Conservation (phyloP, 768 basidiomycete genomes). For the Tremella mesenterica region DNA sequence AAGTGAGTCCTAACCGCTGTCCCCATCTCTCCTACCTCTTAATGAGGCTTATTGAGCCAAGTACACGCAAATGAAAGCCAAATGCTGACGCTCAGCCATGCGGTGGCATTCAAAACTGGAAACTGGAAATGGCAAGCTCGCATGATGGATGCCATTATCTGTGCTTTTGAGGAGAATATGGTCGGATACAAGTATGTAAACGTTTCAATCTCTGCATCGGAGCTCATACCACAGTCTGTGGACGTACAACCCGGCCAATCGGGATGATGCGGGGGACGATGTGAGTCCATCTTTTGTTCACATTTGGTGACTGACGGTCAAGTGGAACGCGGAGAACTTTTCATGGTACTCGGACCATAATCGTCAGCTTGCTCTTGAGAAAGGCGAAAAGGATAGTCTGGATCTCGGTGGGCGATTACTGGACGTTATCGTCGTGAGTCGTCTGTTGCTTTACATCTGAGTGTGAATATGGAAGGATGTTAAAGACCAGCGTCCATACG, state of each 20-base stretch:
- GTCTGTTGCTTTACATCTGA: background rate
- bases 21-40: too few relatives aligned
- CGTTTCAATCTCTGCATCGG: background rate
- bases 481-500: constrained; percentile 61
- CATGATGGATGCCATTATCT: constrained; percentile 93
- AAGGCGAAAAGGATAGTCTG: too few relatives aligned
- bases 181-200: constrained; percentile 73
- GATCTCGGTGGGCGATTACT: constrained; percentile 78
- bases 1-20: constrained; percentile 63
- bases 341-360: constrained; percentile 66
- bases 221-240: constrained; percentile 58
- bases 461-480: background rate
- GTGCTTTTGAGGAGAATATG: constrained; percentile 65
- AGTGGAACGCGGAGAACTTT: constrained; percentile 97
- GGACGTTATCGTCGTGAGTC: constrained; percentile 56
- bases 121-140: constrained; percentile 72
- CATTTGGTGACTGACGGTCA: background rate
- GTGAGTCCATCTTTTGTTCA: constrained; percentile 13
- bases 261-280: constrained; percentile 63
- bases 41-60: background rate
- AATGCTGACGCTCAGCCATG: constrained; percentile 49
- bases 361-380: constrained; percentile 3
- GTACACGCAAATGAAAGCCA: background rate
- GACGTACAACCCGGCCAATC: constrained; percentile 88
- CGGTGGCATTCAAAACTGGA: constrained; percentile 61